phyloP scores from a whole-genome alignment of 2,329 filamentous ascomycete species.

The Sporothrix pseudoabietina region DNA sequence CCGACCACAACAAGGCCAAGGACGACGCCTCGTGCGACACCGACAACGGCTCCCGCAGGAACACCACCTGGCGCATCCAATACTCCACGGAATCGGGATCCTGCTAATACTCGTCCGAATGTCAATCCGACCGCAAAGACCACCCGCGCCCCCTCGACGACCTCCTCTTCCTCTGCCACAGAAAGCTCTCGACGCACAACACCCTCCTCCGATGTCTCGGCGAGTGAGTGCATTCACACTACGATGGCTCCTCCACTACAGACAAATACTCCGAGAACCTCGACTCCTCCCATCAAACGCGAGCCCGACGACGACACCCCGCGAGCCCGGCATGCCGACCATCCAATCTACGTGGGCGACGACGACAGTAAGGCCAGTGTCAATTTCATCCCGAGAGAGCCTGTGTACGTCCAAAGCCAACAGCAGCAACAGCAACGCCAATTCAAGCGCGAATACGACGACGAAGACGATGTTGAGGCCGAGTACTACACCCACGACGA shows the following conservation, averaged over 20 bases:
- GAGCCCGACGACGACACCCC: constrained; percentile 5
- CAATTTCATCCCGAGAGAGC: too few relatives aligned
- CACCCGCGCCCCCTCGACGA: background rate
- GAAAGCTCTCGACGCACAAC: constrained; percentile 15
- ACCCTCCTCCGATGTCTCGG: constrained; percentile 19
- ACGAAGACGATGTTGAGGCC: constrained; percentile 4
- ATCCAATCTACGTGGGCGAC: background rate
- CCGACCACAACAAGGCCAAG: background rate
- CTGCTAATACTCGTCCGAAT: background rate
- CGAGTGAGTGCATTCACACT: background rate
- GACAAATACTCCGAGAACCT: background rate
- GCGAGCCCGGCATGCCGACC: background rate
- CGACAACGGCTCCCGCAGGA: background rate
- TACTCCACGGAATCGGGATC: background rate
- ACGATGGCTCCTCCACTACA: background rate
- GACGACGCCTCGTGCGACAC: background rate
- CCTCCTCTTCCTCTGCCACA: constrained; percentile 14
- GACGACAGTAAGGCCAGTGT: background rate
- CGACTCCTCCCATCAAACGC: background rate
- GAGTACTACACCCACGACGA: constrained; percentile 3
- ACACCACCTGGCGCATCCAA: background rate
- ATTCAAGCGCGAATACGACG: constrained; percentile 14
- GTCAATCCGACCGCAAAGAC: background rate
- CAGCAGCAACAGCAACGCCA: background rate
- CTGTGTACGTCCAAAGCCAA: background rate